These are phyloP conservation scores for Suhomyces yuchorum DNA, from an alignment of 1,139 yeast species.

Conservation along the genomic window DNA sequence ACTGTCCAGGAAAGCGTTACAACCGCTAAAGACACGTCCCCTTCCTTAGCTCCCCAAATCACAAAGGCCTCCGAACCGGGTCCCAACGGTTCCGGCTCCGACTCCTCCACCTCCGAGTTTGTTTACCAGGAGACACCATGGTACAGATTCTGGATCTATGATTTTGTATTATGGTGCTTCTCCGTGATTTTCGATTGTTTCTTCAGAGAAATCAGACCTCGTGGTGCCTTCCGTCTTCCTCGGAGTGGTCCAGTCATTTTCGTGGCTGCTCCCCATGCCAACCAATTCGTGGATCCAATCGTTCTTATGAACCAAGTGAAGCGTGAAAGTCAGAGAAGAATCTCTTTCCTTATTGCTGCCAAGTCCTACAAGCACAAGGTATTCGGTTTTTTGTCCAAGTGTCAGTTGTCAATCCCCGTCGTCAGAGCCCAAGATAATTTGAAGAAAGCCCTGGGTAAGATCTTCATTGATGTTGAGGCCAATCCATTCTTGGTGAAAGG, in stretches of 20 bases:
- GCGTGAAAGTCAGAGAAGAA: slow-evolving; percentile 67
- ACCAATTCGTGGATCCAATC: slow-evolving; percentile 92
- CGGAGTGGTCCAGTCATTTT: slow-evolving; percentile 83
- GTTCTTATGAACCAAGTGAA: slow-evolving; percentile 81
- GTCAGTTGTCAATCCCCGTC: slow-evolving; percentile 85
- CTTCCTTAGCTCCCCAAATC: not conserved
- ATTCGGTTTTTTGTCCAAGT: slow-evolving; percentile 74
- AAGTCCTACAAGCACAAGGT: slow-evolving; percentile 67
- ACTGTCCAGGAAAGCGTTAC: not conserved
- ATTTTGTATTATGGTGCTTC: slow-evolving; percentile 51
- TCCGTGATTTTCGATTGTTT: slow-evolving; percentile 55
- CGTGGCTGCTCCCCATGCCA: slow-evolving; percentile 98
- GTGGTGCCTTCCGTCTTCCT: slow-evolving; percentile 91
- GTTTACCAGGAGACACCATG: slow-evolving; percentile 23
- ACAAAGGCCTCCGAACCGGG: not conserved
- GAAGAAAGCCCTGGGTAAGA: slow-evolving; percentile 59
- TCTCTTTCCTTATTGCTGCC: slow-evolving; percentile 87
- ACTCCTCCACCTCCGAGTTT: not conserved
- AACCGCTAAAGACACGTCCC: not conserved
- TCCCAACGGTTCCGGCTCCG: not conserved
- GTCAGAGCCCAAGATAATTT: slow-evolving; percentile 88
- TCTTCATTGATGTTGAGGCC: slow-evolving; percentile 50
- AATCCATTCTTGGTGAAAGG: slow-evolving; percentile 60
- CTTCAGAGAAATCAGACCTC: slow-evolving; percentile 84
- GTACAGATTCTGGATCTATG: slow-evolving; percentile 47